Conservation (phyloP, 495 filamentous ascomycete species). For the Penicillium egyptiacum region DNA sequence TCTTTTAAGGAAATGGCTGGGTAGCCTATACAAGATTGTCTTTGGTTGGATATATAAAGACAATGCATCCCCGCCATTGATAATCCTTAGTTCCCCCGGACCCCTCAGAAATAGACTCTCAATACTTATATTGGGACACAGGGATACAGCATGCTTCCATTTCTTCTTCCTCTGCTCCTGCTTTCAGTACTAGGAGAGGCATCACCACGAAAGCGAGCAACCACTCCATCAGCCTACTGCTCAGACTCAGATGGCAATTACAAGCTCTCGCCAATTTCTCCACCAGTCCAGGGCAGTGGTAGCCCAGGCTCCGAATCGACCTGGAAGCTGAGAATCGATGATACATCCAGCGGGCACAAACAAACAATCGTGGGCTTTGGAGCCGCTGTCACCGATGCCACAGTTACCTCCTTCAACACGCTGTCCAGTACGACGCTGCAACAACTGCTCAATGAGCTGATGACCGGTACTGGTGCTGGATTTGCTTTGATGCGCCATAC, state of each 20-base stretch:
- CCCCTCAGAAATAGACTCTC: not conserved
- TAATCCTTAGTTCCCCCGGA: not conserved
- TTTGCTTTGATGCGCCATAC: conserved; percentile 55
- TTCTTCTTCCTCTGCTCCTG: conserved; percentile 1
- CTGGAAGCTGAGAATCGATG: conserved; percentile 52
- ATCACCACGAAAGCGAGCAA: conserved; percentile 20
- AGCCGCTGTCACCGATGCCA: conserved; percentile 56
- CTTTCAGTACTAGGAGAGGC: conserved; percentile 6
- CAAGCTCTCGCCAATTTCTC: conserved; percentile 40
- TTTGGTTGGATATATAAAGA: not conserved
- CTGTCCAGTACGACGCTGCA: conserved; percentile 37
- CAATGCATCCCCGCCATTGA: not conserved
- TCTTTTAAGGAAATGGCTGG: no score
- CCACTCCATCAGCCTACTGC: conserved; percentile 37
- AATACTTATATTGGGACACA: not conserved
- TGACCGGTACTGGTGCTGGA: conserved; percentile 48
- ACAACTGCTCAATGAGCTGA: conserved; percentile 47
- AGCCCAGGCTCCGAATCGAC: conserved; percentile 41
- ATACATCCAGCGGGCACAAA: conserved; percentile 47
- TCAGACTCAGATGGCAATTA: conserved; percentile 49
- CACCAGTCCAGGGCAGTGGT: conserved; percentile 45
- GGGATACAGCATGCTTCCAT: not conserved
- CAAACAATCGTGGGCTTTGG: conserved; percentile 56
- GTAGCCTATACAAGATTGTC: not conserved
- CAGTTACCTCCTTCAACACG: conserved; percentile 51